Conservation (phyloP, 371 early-diverging fungal species). For the Circinella minor region DNA sequence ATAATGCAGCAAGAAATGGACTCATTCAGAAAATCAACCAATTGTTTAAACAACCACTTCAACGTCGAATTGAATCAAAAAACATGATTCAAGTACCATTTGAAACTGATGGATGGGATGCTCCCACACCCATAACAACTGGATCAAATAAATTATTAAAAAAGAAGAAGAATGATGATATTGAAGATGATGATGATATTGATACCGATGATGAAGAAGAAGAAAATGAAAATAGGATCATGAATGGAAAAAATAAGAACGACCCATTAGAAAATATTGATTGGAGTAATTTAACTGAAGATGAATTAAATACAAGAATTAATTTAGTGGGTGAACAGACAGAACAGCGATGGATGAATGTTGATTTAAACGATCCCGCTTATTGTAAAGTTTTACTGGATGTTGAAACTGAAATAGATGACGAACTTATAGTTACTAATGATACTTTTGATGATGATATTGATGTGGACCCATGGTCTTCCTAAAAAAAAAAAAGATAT, state of each 20-base stretch:
- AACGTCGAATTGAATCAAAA: not conserved
- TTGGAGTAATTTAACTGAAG: slow-evolving; percentile 42
- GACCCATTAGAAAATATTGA: slow-evolving; percentile 44
- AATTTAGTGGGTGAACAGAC: slow-evolving; percentile 40
- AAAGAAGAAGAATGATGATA: not conserved
- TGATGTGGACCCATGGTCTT: not conserved
- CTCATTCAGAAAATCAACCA: slow-evolving; percentile 16
- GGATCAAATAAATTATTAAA: not conserved
- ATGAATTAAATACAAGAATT: slow-evolving; percentile 41
- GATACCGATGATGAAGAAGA: slow-evolving; percentile 32
- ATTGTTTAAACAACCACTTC: slow-evolving; percentile 6
- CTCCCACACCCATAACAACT: slow-evolving; percentile 1
- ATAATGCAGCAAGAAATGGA: not conserved
- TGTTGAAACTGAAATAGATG: slow-evolving; percentile 8
- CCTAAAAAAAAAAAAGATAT: too few relatives aligned
- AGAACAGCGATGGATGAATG: slow-evolving; percentile 38
- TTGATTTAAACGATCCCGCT: slow-evolving; percentile 39
- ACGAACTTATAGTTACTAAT: not conserved
- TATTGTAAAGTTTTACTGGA: slow-evolving; percentile 37
- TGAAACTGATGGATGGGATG: slow-evolving; percentile 37
- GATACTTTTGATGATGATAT: not conserved
- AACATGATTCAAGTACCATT: not conserved
- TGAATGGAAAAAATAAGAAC: not conserved
- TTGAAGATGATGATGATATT: slow-evolving; percentile 18
- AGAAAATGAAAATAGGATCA: not conserved